Evolutionary conservation across 2,329 filamentous ascomycete species (phyloP), one percentile per base, ranked within the genome.

Genomic region (Diaporthe sp.): DNA sequence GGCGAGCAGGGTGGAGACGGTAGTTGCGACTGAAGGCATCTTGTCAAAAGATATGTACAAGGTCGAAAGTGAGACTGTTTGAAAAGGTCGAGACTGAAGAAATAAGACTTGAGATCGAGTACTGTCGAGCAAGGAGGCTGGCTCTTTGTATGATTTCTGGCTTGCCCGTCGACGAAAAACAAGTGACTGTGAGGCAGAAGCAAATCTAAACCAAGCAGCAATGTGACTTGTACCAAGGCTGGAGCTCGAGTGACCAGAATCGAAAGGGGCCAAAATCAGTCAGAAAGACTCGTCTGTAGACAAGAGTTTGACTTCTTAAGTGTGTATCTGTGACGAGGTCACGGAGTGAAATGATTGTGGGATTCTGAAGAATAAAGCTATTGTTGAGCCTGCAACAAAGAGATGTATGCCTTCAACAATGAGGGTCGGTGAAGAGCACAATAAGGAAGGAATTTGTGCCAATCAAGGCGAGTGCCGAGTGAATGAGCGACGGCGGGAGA

Each of bases 401-500:
- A 52, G 74, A 66, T 75, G 54, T 52, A 71, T 72, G 72, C 67
- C 55, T 67, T 67, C 74, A 70, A 75, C 76, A 77, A 78, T 75
- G 75, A 73, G 52, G 52, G n/a, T 55, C 54, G 38, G 71, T 57
- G 69, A 30, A 71, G 74, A 77, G 78, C 75, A 72, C 28, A 67
- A 71, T 71, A 76, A 50, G 73, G 60, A 52, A 55, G 38, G 52
- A 45, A 33, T 47, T 28, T 33, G 15, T 50, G 45, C 52, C 69
- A 73, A 58, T 45, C 54, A 61, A 69, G 74, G 28, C 57, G 45
- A 72, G 61, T 74, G 78, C 76, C 78, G 78, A 78, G 75, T 80
- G 50, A 83, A 83, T 77, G 82, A 83, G 77, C 72, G 82, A 83
- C 80, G 78, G 78, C 76, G 76, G 58, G 58, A 55, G 58, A 50